These are phyloP conservation scores for Tilletia walkeri DNA, from an alignment of 1,284 basidiomycete species.

Conservation along the genomic window DNA sequence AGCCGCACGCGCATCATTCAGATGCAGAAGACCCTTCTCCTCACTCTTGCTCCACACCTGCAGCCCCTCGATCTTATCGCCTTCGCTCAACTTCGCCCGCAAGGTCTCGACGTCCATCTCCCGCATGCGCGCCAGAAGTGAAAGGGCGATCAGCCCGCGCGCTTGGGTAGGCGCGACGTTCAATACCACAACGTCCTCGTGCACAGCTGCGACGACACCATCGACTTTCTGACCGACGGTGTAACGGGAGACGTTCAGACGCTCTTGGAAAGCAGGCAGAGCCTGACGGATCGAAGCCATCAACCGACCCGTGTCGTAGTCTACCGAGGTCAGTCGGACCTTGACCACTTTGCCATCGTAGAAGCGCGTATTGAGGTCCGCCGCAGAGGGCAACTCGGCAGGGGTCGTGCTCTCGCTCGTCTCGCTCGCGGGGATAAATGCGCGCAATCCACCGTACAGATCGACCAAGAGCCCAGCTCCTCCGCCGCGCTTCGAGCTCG, in stretches of 20 bases:
- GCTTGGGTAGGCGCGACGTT: constrained; percentile 58
- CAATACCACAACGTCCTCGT: constrained; percentile 50
- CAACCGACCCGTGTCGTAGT: constrained; percentile 67
- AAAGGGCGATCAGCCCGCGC: not conserved
- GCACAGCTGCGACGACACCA: constrained; percentile 45
- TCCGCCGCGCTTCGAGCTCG: constrained; percentile 22
- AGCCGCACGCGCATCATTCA: constrained; percentile 24
- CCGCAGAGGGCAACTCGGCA: constrained; percentile 34
- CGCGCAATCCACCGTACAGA: constrained; percentile 78
- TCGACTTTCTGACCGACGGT: constrained; percentile 48
- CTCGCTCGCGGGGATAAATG: constrained; percentile 64
- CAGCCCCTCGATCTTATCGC: constrained; percentile 73
- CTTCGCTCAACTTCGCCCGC: constrained; percentile 67
- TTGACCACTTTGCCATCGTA: constrained; percentile 73
- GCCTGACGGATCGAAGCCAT: constrained; percentile 86
- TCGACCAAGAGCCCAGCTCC: constrained; percentile 38
- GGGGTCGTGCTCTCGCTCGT: not conserved
- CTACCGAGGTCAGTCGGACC: constrained; percentile 76
- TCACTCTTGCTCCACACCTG: constrained; percentile 85
- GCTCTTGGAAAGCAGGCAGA: constrained; percentile 39
- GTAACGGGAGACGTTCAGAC: constrained; percentile 49
- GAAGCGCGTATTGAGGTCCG: constrained; percentile 61
- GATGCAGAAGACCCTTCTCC: constrained; percentile 79
- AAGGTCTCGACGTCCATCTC: constrained; percentile 70
- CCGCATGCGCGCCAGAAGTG: constrained; percentile 57